Conservation (phyloP, 306 rosid species). For the Prinsepia uniflora region DNA sequence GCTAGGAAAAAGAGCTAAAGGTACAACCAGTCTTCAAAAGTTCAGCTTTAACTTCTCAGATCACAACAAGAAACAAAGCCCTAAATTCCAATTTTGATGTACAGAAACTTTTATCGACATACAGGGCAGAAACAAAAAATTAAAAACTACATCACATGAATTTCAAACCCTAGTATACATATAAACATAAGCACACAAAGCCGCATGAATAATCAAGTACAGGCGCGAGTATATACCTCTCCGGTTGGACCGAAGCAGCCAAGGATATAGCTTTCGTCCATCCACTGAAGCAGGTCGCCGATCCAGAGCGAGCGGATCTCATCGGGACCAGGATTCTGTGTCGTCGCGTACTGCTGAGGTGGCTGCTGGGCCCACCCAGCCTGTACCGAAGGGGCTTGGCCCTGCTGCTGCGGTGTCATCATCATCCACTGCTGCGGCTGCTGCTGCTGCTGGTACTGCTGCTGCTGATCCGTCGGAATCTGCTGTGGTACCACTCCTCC, state of each 20-base stretch:
- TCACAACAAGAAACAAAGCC: not conserved
- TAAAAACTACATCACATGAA: not conserved
- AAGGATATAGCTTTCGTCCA: constrained; percentile 54
- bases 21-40: not conserved
- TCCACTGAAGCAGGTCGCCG: constrained; percentile 65
- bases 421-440: constrained; percentile 50
- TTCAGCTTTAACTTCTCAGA: not conserved
- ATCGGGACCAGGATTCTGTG: constrained; percentile 13
- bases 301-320: constrained; percentile 72
- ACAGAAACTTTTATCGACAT: not conserved
- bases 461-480: constrained; percentile 29
- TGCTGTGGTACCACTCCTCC: constrained; percentile 24
- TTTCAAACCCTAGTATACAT: not conserved
- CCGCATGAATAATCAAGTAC: too few species aligned
- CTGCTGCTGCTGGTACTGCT: constrained; percentile 29
- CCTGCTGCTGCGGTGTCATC: constrained; percentile 28
- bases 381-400: constrained; percentile 15
- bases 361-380: constrained; percentile 36
- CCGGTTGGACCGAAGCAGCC: constrained; percentile 45
- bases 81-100: not conserved
- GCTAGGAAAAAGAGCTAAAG: not conserved
- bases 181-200: not conserved
- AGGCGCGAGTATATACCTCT: constrained; percentile 32
- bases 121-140: not conserved
- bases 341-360: constrained; percentile 32